phyloP scores from a whole-genome alignment of 129 eudicot genomes.

The Ambrosia trifida region DNA sequence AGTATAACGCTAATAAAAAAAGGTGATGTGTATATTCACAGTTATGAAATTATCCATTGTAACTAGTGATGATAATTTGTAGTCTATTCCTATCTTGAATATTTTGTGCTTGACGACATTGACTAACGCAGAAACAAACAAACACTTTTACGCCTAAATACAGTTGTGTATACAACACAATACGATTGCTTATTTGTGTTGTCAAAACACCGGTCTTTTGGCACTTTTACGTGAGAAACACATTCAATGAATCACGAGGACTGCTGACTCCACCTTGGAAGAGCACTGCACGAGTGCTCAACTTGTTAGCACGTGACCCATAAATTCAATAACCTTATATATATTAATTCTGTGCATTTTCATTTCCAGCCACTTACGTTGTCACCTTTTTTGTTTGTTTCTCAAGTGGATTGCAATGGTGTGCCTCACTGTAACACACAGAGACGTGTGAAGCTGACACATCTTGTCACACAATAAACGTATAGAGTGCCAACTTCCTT shows the following conservation, averaged over 20 bases:
- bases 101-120: no score
- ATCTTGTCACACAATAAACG: slow-evolving; percentile 10
- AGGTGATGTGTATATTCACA: no score
- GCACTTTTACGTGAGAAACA: slow-evolving; percentile 9
- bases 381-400: slow-evolving; percentile 31
- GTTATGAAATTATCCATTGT: no score
- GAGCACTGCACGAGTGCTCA: slow-evolving; percentile 40
- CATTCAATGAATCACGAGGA: slow-evolving; percentile 26
- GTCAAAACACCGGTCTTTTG: slow-evolving; percentile 22
- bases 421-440: slow-evolving; percentile 40
- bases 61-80: no score
- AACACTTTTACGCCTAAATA: background rate
- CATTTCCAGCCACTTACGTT: slow-evolving; percentile 23
- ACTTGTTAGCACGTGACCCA: slow-evolving; percentile 22
- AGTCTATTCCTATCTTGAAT: no score
- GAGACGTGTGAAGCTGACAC: no score
- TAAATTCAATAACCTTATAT: slow-evolving; percentile 9
- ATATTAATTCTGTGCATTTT: slow-evolving; percentile 4
- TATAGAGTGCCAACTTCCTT: slow-evolving; percentile 25
- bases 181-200: slow-evolving; percentile 22
- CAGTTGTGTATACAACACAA: background rate
- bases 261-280: slow-evolving; percentile 14
- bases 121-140: background rate
- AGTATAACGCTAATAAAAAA: no score
- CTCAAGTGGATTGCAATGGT: slow-evolving; percentile 28